Base-by-base conservation (phyloP, 2,329 filamentous ascomycete genomes). In the Scedosporium minutisporum region DNA sequence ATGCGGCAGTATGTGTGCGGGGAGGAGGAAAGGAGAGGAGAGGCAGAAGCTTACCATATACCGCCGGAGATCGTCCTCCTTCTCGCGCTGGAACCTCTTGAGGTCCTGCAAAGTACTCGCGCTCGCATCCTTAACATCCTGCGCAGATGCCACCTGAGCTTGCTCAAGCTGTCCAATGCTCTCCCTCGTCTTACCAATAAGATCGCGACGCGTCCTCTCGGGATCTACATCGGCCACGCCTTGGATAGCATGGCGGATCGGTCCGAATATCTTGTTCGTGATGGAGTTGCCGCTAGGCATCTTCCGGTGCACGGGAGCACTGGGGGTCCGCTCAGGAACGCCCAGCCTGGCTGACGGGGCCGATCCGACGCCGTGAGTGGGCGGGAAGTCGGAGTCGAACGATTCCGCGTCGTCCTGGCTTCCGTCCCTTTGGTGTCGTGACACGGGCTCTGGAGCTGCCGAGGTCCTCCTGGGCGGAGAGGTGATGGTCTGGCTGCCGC, bases 221-320 rank as follows among this genome's bases (percentile, higher is more conserved):
- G 95, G 95, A 71, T 99, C 95, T 51, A 96, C 91, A 72, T 99
- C 95, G 1, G 95, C 93, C 69, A 97, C 93, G 3, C 95, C 95
- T 71, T 97, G 91, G 41, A 97, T 91, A 0, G 95, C 95, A 75
- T 99, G 93, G 62, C 91, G 96, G 65, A 99, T 88, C 10, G 93
- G 90, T 0, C 93, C 95, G 73, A 99, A 97, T 61, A 99, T 91
- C 77, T 93, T 96, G 71, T 87, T 87, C 1, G 93, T 93, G 65
- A 97, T 93, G 66, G 95, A 96, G 69, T 89, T 91, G n/a, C 90
- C 87, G 70, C 91, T 96, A 2, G 88, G 82, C 51, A 85, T 87
- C 76, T 96, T 96, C 73, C 87, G 89, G 75, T 96, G 92, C 18
- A 58, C 55, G 23, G 65, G 61, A 33, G 44, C 59, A 69, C 76